A percentile compares a stretch with the other conserved stretches of the same genome.
Conservation (phyloP, 2,329 filamentous ascomycete genomes). For the Mollisia scopiformis region DNA sequence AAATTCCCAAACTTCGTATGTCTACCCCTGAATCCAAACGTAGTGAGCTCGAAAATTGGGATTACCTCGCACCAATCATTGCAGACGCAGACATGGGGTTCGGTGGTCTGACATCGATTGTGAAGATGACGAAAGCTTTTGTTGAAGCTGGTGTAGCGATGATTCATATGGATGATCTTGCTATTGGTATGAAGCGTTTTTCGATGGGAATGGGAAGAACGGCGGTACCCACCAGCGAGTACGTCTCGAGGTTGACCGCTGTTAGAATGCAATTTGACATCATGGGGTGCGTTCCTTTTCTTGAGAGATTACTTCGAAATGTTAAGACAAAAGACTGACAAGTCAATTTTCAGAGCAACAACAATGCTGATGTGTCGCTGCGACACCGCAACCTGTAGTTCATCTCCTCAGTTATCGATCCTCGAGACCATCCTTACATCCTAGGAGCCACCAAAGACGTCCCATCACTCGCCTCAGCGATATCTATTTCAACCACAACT, state of each 20-base stretch:
- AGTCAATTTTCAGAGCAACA: neutral
- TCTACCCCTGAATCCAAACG: neutral
- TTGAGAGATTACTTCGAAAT: neutral
- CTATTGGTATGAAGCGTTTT: constrained; percentile 1
- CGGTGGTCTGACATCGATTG: neutral
- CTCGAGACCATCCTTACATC: neutral
- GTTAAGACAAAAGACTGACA: neutral
- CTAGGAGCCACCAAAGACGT: neutral
- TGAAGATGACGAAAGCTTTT: constrained; percentile 1
- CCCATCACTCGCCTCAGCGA: neutral
- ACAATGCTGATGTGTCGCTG: neutral
- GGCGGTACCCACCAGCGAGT: neutral
- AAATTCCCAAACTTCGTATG: neutral
- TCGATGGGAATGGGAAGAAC: neutral
- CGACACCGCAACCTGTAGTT: neutral
- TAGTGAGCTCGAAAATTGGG: neutral
- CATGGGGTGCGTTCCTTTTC: neutral
- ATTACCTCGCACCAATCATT: neutral
- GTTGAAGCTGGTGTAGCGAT: constrained; percentile 1
- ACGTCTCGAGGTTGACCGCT: neutral
- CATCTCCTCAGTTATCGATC: neutral
- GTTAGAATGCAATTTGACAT: constrained; percentile 1
- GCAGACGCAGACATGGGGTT: constrained; percentile 2
- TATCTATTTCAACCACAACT: neutral
- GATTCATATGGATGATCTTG: constrained; percentile 4